Base-by-base conservation (phyloP, 805 yeast species). In the Metschnikowia amazonensis region DNA sequence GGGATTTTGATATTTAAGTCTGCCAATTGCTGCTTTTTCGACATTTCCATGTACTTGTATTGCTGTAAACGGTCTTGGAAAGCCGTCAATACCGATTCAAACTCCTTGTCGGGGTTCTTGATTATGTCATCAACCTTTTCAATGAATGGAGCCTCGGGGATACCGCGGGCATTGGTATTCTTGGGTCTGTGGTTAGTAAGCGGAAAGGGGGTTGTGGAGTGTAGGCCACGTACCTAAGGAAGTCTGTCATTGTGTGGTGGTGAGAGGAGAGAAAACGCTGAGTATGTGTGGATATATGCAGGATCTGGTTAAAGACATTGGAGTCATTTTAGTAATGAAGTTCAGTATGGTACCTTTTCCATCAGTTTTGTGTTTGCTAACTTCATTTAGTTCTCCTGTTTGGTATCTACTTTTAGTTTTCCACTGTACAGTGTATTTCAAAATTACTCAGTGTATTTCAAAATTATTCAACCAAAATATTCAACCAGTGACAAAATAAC, bases 141-240 rank as follows among this genome's bases (percentile, higher is more conserved):
- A 43, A 94, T 81, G 64, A 94, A 94, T 33, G 95, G 96, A 1
- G 99, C 99, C 60, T 87, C 86, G 5, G 99, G 99, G 46, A 94
- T 94, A 3, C 99, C 99, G 52, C 98, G 77, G 8, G 97, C 94
- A 60, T 94, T 94, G 20, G 81, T 68, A 41, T 79, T 75, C 2
- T 75, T 76, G 11, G 83, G 75, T 57, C 83, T 80, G 47, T 3
- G 11, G 51, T 51, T 49, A 49, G 55, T 44, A 16, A 18, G 27
- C 31, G 6, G 31, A 6, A 5, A 11, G 31, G 18, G 11, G 24
- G 25, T 4, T 16, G 14, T 2, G 40, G 14, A 8, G 14, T 5
- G 40, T 21, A 8, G 8, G 14, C 3, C 36, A 63, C 68, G 24
- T 62, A 64, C 68, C 60, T 60, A 34, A 64, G 58, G 36, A 64